Conservation (phyloP, 768 basidiomycete species). For the Podaxis sp. region DNA sequence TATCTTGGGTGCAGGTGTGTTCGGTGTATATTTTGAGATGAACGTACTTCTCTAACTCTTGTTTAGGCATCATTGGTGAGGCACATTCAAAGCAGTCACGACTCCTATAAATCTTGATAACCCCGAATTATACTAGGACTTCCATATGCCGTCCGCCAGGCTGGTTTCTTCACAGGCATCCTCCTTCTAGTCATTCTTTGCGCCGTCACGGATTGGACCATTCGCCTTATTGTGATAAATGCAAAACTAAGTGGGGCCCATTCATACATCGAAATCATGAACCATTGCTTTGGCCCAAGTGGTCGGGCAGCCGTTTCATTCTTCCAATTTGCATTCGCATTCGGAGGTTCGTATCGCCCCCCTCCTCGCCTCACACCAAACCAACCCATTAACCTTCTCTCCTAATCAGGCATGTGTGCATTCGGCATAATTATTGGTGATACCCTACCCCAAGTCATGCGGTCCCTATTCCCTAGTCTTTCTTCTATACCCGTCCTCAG, state of each 20-base stretch:
- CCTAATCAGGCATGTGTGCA: constrained; percentile 81
- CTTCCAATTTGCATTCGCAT: constrained; percentile 97
- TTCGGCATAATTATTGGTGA: constrained; percentile 98
- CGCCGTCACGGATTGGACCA: constrained; percentile 94
- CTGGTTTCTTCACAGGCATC: constrained; percentile 88
- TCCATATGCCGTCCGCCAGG: constrained; percentile 92
- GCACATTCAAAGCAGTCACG: neutral
- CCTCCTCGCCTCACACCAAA: neutral
- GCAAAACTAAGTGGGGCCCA: constrained; percentile 92
- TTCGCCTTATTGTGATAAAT: constrained; percentile 91
- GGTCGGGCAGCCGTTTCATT: constrained; percentile 94
- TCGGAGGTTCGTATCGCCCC: constrained; percentile 62
- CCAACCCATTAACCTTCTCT: neutral
- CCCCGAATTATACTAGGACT: constrained; percentile 47
- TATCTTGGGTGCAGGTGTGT: constrained; percentile 85
- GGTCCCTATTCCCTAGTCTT: constrained; percentile 73
- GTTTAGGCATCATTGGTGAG: constrained; percentile 69
- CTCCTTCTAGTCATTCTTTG: constrained; percentile 79
- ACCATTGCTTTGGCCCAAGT: constrained; percentile 83
- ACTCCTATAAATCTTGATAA: neutral
- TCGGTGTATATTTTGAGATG: constrained; percentile 10
- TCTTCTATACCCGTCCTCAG: constrained; percentile 66
- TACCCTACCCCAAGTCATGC: constrained; percentile 92
- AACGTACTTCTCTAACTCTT: constrained; percentile 9
- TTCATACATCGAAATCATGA: constrained; percentile 94